A percentile compares a stretch with the other conserved stretches of the same genome.
Conservation (phyloP, 306 rosid species). For the Trichosanthes truncata region DNA sequence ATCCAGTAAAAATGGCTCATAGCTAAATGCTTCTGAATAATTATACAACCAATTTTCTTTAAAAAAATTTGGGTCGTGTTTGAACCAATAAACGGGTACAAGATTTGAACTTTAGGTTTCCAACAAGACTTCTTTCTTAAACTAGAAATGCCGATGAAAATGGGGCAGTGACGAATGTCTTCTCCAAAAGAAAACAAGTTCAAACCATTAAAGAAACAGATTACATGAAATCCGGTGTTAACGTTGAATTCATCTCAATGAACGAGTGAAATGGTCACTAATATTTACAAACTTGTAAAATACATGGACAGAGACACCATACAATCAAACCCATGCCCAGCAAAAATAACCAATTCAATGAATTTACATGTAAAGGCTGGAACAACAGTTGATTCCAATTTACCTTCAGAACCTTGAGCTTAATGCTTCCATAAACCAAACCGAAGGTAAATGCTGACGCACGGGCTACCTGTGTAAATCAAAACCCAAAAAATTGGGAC, state of each 20-base stretch:
- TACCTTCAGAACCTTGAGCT: slow-evolving; percentile 35
- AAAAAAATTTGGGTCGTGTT: not conserved
- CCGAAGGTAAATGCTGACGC: slow-evolving; percentile 33
- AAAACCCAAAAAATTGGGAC: not conserved
- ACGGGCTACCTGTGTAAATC: slow-evolving; percentile 33
- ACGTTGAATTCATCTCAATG: not conserved
- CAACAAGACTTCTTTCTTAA: not conserved
- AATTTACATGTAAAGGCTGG: not conserved
- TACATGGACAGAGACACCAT: not conserved
- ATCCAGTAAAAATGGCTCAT: not conserved
- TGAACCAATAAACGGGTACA: not conserved
- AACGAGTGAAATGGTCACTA: not conserved
- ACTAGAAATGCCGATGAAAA: not conserved
- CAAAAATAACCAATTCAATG: not conserved
- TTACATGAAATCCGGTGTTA: not conserved
- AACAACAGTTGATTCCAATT: not conserved
- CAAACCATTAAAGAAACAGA: not conserved
- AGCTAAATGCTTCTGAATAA: not conserved
- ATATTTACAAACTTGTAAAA: not conserved
- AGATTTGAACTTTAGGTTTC: not conserved
- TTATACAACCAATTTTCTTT: not conserved
- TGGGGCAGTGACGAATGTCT: not conserved
- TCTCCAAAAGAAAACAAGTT: not conserved
- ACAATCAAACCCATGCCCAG: not conserved
- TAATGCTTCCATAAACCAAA: slow-evolving; percentile 32